A percentile compares a stretch with the other conserved stretches of the same genome.
These are phyloP conservation scores for Verticillium nubilum DNA, from an alignment of 2,329 filamentous ascomycete species.

Conservation along the genomic window DNA sequence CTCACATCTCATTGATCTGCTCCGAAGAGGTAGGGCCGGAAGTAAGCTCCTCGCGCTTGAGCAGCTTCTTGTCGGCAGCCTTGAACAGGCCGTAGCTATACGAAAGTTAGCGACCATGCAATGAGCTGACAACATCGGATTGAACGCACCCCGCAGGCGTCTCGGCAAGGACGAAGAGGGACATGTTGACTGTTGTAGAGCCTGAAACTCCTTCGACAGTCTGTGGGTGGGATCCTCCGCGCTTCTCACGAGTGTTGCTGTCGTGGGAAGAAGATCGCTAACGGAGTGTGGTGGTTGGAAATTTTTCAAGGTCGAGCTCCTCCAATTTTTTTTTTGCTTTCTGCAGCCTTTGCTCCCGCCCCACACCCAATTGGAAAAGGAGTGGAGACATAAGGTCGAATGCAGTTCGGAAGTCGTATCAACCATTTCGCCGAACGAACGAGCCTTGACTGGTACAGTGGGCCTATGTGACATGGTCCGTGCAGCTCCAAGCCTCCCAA, in stretches of 20 bases:
- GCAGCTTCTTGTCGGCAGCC: slow-evolving; percentile 95
- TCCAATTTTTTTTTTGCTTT: slow-evolving; percentile 33
- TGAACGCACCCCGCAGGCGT: slow-evolving; percentile 70
- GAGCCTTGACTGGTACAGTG: background rate
- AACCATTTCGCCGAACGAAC: slow-evolving; percentile 5
- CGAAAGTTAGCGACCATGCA: slow-evolving; percentile 2
- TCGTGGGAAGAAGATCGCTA: slow-evolving; percentile 3
- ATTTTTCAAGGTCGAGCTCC: slow-evolving; percentile 34
- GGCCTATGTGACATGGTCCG: background rate
- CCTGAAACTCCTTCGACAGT: slow-evolving; percentile 1
- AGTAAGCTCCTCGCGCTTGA: slow-evolving; percentile 78
- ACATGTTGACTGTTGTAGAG: slow-evolving; percentile 51
- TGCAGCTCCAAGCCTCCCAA: background rate
- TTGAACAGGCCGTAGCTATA: slow-evolving; percentile 94
- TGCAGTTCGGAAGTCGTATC: slow-evolving; percentile 9
- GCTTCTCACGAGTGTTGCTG: slow-evolving; percentile 28
- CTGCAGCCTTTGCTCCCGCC: background rate
- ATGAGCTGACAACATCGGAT: slow-evolving; percentile 7
- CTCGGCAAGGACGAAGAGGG: slow-evolving; percentile 88
- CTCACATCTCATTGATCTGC: slow-evolving; percentile 80
- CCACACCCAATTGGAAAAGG: slow-evolving; percentile 2
- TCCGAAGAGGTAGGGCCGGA: slow-evolving; percentile 74
- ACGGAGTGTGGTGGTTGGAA: slow-evolving; percentile 23
- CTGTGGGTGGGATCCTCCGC: slow-evolving; percentile 22
- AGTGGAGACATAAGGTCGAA: background rate